phyloP scores from a whole-genome alignment of 2,329 filamentous ascomycete species.

The Fusarium sp. region DNA sequence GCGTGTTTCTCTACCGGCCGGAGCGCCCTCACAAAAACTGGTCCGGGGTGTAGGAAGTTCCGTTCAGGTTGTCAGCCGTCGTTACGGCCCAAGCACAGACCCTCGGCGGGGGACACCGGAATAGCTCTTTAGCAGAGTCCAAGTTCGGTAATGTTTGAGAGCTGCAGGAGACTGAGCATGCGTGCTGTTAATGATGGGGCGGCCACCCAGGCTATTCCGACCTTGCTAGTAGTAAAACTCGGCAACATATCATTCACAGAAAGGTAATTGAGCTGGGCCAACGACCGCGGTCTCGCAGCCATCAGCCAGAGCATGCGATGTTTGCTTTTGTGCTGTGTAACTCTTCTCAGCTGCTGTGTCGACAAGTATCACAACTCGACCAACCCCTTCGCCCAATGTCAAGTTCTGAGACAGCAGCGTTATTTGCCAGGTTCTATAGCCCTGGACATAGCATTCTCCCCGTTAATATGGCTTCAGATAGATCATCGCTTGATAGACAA shows the following conservation, averaged over 20 bases:
- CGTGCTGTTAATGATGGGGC: not conserved
- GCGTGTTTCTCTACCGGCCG: slow-evolving; percentile 7
- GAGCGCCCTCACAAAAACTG: slow-evolving; percentile 2
- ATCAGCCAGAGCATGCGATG: not conserved
- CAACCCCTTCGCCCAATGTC: not conserved
- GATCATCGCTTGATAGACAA: not conserved
- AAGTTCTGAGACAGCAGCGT: not conserved
- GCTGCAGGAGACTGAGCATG: not conserved
- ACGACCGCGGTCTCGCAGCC: slow-evolving; percentile 1
- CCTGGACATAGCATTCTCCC: not conserved
- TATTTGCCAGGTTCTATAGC: not conserved
- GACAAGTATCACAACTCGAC: not conserved
- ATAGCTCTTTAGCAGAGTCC: not conserved
- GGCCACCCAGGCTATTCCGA: not conserved
- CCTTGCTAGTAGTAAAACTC: not conserved
- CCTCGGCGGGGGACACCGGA: slow-evolving; percentile 2
- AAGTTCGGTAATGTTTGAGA: not conserved
- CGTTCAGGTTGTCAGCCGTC: slow-evolving; percentile 3
- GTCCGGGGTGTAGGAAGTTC: slow-evolving; percentile 9
- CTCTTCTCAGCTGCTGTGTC: not conserved
- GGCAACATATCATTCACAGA: not conserved
- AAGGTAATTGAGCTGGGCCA: not conserved
- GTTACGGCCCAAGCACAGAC: slow-evolving; percentile 10
- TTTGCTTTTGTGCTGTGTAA: slow-evolving; percentile 23
- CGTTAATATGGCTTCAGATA: not conserved